Evolutionary conservation across 176 grass and related monocot genomes (phyloP).

Genomic region (Triticum urartu): DNA sequence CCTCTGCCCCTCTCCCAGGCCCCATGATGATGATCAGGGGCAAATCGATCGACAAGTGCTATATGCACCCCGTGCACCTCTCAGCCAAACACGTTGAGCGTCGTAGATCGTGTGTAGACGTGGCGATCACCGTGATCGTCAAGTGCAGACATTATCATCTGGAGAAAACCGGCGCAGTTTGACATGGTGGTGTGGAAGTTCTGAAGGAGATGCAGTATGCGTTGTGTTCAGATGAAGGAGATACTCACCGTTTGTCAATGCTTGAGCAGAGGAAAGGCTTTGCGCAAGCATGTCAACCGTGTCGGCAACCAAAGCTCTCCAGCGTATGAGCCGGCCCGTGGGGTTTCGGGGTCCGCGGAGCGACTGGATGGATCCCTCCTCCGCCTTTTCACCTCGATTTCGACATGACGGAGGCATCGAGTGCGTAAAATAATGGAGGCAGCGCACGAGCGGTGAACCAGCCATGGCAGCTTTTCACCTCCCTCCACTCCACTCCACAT

Average conservation of each 20-base stretch:
- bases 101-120: too few relatives aligned
- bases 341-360: not conserved
- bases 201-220: not conserved
- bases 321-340: not conserved
- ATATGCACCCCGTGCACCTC: not conserved
- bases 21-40: too few relatives aligned
- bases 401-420: not conserved
- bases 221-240: too few relatives aligned
- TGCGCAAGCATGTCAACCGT: not conserved
- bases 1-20: too few relatives aligned
- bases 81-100: too few relatives aligned
- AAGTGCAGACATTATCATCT: too few relatives aligned
- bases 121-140: too few relatives aligned
- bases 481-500: not conserved
- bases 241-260: too few relatives aligned
- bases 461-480: constrained; percentile 35
- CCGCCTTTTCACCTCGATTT: not conserved
- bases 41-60: not conserved
- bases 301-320: not conserved
- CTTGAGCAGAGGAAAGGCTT: not conserved
- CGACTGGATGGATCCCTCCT: not conserved
- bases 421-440: not conserved
- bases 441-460: constrained; percentile 53
- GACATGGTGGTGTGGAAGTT: not conserved
- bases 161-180: not conserved